Evolutionary conservation across 2,329 filamentous ascomycete genomes (phyloP).

Genomic region (Colletotrichum abscissum): DNA sequence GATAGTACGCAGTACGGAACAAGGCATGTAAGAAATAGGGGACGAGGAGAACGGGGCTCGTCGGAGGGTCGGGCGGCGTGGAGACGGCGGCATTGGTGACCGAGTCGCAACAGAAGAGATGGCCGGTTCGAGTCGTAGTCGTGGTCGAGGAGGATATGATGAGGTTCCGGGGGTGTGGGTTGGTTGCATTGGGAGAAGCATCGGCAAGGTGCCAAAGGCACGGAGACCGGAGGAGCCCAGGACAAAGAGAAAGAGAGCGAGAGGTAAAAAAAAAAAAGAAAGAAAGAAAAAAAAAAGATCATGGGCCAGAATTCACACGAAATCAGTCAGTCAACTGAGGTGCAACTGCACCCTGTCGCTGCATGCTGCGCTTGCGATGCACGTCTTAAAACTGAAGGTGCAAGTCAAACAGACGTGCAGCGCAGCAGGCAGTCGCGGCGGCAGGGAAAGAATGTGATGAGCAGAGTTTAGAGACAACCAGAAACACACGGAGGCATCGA

Average conservation of each 20-base stretch:
- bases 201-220: neutral
- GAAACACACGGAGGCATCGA: slow-evolving; percentile 19
- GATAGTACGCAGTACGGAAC: too few species aligned
- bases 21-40: slow-evolving; percentile 19
- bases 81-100: slow-evolving; percentile 25
- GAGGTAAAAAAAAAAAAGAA: neutral
- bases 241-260: neutral
- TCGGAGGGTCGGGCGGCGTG: slow-evolving; percentile 7
- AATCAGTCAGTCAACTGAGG: slow-evolving; percentile 1
- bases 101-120: slow-evolving; percentile 20
- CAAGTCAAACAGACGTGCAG: slow-evolving; percentile 35
- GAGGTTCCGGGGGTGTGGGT: neutral
- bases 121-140: slow-evolving; percentile 16
- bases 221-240: neutral
- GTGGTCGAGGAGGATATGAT: neutral
- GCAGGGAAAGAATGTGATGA: slow-evolving; percentile 24
- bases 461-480: slow-evolving; percentile 12
- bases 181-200: neutral
- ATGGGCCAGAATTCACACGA: slow-evolving; percentile 13
- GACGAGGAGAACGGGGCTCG: slow-evolving; percentile 13
- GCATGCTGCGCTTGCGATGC: slow-evolving; percentile 31
- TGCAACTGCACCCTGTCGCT: slow-evolving; percentile 19
- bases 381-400: slow-evolving; percentile 26
- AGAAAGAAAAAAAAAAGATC: neutral
- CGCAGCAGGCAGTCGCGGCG: neutral